Evolutionary conservation across 306 rosid genomes (phyloP).

Genomic region (Quercus engelmannii): DNA sequence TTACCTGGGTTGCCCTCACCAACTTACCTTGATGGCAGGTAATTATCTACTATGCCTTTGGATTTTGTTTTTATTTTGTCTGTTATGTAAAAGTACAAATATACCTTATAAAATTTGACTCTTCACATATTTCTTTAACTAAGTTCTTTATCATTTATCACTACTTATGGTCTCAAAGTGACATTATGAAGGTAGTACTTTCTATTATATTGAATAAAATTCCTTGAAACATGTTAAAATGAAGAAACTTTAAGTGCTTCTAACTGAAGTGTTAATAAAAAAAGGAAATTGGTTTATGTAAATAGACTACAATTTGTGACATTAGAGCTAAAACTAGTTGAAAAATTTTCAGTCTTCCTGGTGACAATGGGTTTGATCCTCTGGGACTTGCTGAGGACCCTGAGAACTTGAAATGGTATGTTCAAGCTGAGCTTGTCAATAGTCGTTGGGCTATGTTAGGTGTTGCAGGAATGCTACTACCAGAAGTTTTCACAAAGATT

Average conservation of each 20-base stretch:
- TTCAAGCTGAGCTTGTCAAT: conserved; percentile 94
- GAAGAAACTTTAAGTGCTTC: neutral
- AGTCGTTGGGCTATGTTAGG: conserved; percentile 98
- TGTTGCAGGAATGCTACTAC: conserved; percentile 90
- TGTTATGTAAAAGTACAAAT: too few species aligned
- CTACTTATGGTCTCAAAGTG: too few species aligned
- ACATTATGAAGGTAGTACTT: too few species aligned
- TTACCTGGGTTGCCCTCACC: conserved; percentile 91
- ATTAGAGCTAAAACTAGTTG: neutral
- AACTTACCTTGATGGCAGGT: conserved; percentile 80
- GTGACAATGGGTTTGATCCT: conserved; percentile 98
- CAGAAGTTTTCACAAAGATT: conserved; percentile 80
- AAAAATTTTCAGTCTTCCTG: conserved; percentile 65
- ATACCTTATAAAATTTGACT: too few species aligned
- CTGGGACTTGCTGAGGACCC: conserved; percentile 96
- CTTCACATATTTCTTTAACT: too few species aligned
- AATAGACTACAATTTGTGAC: neutral
- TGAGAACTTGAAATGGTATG: conserved; percentile 81
- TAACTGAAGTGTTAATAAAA: too few species aligned
- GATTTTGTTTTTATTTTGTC: too few species aligned
- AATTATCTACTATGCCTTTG: neutral
- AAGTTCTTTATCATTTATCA: too few species aligned
- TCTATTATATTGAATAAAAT: neutral
- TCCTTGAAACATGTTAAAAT: neutral
- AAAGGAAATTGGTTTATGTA: neutral